Conservation (phyloP, 345 rosid species). For the Dimocarpus longan region DNA sequence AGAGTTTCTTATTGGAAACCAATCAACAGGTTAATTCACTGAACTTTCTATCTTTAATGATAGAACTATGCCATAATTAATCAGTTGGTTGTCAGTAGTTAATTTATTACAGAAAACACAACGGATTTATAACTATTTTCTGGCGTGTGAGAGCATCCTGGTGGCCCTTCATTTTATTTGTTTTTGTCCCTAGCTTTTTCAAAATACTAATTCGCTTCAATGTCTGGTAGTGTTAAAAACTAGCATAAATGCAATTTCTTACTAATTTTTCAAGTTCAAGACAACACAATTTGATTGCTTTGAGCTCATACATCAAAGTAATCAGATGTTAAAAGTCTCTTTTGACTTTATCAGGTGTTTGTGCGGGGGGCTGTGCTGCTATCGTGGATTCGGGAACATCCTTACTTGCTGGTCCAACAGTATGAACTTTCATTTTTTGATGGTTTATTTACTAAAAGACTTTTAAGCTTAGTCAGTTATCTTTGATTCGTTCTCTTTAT, state of each 20-base stretch:
- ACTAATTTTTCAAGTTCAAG: background rate
- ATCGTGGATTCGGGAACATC: slow-evolving; percentile 85
- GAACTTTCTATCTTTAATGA: background rate
- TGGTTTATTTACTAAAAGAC: background rate
- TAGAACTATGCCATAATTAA: background rate
- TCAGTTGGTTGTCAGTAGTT: background rate
- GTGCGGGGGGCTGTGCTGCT: slow-evolving; percentile 65
- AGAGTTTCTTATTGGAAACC: slow-evolving; percentile 54
- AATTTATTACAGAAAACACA: background rate
- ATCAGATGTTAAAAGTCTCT: background rate
- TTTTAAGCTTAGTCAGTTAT: background rate
- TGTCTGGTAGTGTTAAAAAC: background rate
- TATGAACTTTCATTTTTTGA: slow-evolving; percentile 25
- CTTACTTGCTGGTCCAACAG: slow-evolving; percentile 80
- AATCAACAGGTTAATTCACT: slow-evolving; percentile 59
- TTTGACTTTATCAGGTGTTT: slow-evolving; percentile 43
- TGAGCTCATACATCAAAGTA: background rate
- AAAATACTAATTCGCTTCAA: background rate
- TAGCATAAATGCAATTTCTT: background rate
- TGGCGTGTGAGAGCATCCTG: background rate
- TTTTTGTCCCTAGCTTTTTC: background rate
- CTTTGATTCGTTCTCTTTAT: background rate
- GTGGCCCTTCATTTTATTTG: background rate
- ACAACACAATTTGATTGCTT: background rate
- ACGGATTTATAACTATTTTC: background rate